A percentile compares a stretch with the other conserved stretches of the same genome.
phyloP scores from a whole-genome alignment of 805 yeast species.

The Pichia membranifaciens region DNA sequence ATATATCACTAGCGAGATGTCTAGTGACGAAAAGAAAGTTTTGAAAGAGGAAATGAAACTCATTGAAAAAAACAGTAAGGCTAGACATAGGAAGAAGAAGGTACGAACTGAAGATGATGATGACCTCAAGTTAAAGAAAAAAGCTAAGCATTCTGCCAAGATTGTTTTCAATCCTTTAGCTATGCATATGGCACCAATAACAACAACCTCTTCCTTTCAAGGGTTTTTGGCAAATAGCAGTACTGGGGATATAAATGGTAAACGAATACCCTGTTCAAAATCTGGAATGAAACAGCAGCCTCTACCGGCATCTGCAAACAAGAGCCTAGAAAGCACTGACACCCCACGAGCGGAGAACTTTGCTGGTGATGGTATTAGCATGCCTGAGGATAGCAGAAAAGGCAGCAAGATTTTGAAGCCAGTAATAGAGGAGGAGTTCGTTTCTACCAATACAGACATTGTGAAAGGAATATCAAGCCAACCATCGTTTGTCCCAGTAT shows the following conservation, averaged over 20 bases:
- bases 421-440: too few relatives aligned
- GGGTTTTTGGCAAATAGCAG: background rate
- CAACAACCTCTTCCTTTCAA: conserved; percentile 3
- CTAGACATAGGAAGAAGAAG: conserved; percentile 32
- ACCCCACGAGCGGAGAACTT: too few relatives aligned
- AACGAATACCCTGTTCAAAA: too few relatives aligned
- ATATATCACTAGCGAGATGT: conserved; percentile 43
- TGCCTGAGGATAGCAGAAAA: too few relatives aligned
- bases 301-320: too few relatives aligned
- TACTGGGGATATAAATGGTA: background rate
- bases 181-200: conserved; percentile 14
- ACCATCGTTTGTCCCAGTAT: background rate
- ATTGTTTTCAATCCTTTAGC: conserved; percentile 29
- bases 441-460: too few relatives aligned
- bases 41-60: conserved; percentile 34
- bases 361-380: too few relatives aligned
- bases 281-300: too few relatives aligned
- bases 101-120: conserved; percentile 6
- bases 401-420: too few relatives aligned
- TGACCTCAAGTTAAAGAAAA: background rate
- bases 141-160: conserved; percentile 8
- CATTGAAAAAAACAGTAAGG: conserved; percentile 37
- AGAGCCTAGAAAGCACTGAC: too few relatives aligned
- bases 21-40: conserved; percentile 31
- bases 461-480: too few relatives aligned